phyloP scores from a whole-genome alignment of 139 green algal species.

The Chlamydomonas applanata region DNA sequence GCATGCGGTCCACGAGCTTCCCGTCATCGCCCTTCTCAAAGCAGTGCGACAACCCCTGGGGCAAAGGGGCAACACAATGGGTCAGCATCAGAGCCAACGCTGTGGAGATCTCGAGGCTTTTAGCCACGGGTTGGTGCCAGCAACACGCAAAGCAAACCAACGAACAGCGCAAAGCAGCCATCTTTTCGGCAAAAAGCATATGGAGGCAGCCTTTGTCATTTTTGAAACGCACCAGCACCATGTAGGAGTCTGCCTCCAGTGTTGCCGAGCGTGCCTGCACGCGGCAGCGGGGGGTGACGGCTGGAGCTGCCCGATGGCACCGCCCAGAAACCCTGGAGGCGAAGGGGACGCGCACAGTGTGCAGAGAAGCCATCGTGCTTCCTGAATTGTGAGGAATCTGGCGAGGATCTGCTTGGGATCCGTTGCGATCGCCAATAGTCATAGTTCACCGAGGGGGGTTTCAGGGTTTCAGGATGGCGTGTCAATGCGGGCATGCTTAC shows the following conservation, averaged over 20 bases:
- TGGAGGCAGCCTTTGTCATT: neutral
- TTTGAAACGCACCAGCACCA: neutral
- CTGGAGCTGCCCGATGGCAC: too few species aligned
- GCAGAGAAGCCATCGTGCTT: too few species aligned
- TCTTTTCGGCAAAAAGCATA: too few species aligned
- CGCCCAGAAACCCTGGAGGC: too few species aligned
- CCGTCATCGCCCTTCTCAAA: constrained; percentile 74
- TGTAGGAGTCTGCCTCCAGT: neutral
- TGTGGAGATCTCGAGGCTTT: neutral
- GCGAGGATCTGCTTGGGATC: too few species aligned
- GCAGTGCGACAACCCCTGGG: constrained; percentile 79
- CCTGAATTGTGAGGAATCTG: too few species aligned
- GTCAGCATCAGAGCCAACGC: neutral
- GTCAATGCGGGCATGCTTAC: too few species aligned
- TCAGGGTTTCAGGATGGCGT: too few species aligned
- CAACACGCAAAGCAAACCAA: neutral
- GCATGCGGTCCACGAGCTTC: constrained; percentile 66
- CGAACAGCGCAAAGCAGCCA: neutral
- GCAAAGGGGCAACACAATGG: neutral
- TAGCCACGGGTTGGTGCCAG: neutral
- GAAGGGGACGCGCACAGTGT: too few species aligned
- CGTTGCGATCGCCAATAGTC: too few species aligned
- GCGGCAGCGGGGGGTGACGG: too few species aligned
- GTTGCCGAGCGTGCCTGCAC: neutral
- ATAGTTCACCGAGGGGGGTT: too few species aligned